Percentiles rank a stretch among this genome's conserved stretches.
phyloP scores from a whole-genome alignment of 2,329 filamentous ascomycete genomes.

The Talaromyces islandicus region DNA sequence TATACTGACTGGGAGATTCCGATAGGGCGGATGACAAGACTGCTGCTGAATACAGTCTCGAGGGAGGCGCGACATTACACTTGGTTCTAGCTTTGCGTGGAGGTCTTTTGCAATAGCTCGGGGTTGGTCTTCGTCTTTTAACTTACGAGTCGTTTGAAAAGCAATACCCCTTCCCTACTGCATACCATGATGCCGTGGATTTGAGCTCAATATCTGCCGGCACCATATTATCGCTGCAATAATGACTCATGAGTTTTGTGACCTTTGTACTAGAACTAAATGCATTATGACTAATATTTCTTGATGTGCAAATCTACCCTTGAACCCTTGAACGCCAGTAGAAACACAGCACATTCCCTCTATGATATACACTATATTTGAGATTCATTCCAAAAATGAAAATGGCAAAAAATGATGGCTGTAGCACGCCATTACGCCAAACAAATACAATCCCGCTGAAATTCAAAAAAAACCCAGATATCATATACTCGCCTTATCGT shows the following conservation, averaged over 20 bases:
- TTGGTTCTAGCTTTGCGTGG: constrained; percentile 90
- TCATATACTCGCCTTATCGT: background rate
- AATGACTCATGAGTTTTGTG: background rate
- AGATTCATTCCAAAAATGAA: background rate
- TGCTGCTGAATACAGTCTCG: constrained; percentile 80
- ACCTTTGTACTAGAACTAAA: background rate
- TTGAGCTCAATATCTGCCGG: background rate
- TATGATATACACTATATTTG: background rate
- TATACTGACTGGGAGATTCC: background rate
- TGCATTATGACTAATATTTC: background rate
- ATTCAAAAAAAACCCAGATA: background rate
- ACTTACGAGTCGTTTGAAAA: background rate
- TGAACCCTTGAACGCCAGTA: background rate
- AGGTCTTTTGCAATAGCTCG: constrained; percentile 39
- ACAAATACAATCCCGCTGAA: background rate
- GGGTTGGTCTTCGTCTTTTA: background rate
- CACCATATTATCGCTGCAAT: background rate
- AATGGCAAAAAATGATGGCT: background rate
- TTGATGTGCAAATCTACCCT: background rate
- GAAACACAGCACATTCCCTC: background rate
- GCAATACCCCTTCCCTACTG: background rate
- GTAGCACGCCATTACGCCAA: background rate
- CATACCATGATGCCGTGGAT: background rate
- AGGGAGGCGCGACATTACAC: constrained; percentile 89
- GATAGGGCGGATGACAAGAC: constrained; percentile 90